Evolutionary conservation across 208 protist genomes (phyloP).

Genomic region (Acanthamoeba royreba): DNA sequence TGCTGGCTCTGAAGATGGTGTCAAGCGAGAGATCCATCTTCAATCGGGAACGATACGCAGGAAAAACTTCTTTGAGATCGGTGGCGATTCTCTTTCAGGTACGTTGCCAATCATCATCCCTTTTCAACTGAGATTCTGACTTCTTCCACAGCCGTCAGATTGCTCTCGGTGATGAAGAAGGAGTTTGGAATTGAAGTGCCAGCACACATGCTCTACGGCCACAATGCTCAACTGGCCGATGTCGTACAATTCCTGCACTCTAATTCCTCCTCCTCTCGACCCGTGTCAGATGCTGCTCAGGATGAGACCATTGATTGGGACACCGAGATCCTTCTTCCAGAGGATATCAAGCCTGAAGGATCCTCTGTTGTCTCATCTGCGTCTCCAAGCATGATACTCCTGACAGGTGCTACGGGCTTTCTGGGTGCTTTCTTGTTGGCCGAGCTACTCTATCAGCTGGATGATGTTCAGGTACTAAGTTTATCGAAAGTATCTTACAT

Average conservation of each 20-base stretch:
- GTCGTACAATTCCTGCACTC: neutral
- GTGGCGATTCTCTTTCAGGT: neutral
- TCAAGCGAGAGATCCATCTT: no score
- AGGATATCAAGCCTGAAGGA: neutral
- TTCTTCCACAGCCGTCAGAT: neutral
- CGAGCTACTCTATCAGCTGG: neutral
- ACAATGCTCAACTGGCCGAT: neutral
- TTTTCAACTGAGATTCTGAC: neutral
- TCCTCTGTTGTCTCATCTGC: neutral
- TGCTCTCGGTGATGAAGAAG: neutral
- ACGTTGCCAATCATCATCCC: neutral
- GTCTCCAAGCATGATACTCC: neutral
- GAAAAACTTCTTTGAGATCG: conserved; percentile 14
- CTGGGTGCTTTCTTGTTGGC: neutral
- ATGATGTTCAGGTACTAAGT: neutral
- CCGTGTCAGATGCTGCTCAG: no score
- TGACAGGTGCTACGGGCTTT: conserved; percentile 7
- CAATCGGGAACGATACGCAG: no score
- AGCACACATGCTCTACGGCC: neutral
- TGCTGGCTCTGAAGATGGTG: neutral
- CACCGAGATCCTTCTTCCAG: neutral
- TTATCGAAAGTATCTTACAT: neutral
- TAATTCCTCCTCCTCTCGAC: neutral
- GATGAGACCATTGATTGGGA: neutral
- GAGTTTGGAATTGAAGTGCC: neutral